Percentiles rank a stretch among this genome's conserved stretches.
These are phyloP conservation scores for Mycena indigotica DNA, from an alignment of 768 basidiomycete species.

Conservation along the genomic window DNA sequence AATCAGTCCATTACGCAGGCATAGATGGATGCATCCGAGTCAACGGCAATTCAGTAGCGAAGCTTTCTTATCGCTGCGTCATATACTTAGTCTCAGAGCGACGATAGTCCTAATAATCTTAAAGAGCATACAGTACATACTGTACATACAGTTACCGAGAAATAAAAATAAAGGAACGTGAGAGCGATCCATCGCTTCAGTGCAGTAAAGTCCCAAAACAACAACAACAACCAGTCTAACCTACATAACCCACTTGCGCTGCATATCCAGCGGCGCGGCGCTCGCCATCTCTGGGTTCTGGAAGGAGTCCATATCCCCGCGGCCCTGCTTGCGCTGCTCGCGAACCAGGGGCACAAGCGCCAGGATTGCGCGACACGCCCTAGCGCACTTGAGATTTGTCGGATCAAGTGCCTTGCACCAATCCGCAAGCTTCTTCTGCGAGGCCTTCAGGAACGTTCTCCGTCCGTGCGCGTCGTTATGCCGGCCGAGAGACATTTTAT, in stretches of 20 bases:
- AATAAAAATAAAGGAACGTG: too few species aligned
- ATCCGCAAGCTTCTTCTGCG: neutral
- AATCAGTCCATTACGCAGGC: too few species aligned
- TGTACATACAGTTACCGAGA: too few species aligned
- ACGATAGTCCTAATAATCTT: too few species aligned
- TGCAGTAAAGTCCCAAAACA: too few species aligned
- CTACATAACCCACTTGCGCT: constrained; percentile 13
- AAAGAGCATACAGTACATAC: too few species aligned
- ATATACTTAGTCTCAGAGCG: too few species aligned
- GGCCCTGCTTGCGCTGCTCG: neutral
- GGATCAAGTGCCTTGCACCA: neutral
- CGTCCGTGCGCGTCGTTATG: neutral
- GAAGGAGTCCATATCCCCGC: constrained; percentile 7
- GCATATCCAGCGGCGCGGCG: constrained; percentile 14
- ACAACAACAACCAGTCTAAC: neutral
- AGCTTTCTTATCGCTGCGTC: too few species aligned
- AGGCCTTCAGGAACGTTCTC: neutral
- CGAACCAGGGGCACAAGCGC: neutral
- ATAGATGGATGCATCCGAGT: too few species aligned
- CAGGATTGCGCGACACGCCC: neutral
- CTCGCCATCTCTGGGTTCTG: constrained; percentile 21
- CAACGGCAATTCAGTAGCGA: too few species aligned
- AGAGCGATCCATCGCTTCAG: too few species aligned
- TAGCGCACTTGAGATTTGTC: too few species aligned
- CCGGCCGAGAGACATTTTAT: neutral